phyloP scores from a whole-genome alignment of 2,329 filamentous ascomycete genomes.

The Sarocladiaceae sp. region DNA sequence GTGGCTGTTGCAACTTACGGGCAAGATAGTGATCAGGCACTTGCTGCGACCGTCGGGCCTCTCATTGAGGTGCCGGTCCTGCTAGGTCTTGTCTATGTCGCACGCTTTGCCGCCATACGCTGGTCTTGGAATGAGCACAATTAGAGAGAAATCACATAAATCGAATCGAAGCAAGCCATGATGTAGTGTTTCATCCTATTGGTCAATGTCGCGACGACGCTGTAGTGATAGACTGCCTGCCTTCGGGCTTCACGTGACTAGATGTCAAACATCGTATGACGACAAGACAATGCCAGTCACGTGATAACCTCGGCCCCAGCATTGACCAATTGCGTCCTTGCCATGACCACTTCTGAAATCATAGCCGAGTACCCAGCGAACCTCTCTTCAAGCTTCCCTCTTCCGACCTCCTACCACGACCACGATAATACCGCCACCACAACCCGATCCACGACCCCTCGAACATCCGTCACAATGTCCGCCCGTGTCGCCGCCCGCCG shows the following conservation, averaged over 20 bases:
- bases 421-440: conserved; percentile 11
- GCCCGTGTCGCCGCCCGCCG: conserved; percentile 50
- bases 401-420: conserved; percentile 15
- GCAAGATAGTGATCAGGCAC: conserved; percentile 70
- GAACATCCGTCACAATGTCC: conserved; percentile 42
- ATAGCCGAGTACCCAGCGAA: conserved; percentile 22
- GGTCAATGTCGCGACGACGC: neutral
- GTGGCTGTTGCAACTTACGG: conserved; percentile 82
- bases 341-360: conserved; percentile 22
- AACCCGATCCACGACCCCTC: neutral
- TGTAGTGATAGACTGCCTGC: neutral
- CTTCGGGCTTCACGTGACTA: neutral
- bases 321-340: conserved; percentile 13
- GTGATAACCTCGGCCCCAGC: conserved; percentile 4
- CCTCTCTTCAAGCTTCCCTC: conserved; percentile 11
- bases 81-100: conserved; percentile 70
- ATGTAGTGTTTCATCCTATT: neutral
- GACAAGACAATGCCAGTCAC: conserved; percentile 3
- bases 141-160: neutral
- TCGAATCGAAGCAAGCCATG: neutral
- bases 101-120: conserved; percentile 53
- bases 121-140: conserved; percentile 42
- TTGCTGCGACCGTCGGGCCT: conserved; percentile 80
- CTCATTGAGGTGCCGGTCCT: conserved; percentile 84
- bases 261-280: conserved; percentile 1